Percentiles rank a stretch among this genome's conserved stretches.
Evolutionary conservation across 805 yeast species (phyloP).

Genomic region (Yamadazyma ubonensis): DNA sequence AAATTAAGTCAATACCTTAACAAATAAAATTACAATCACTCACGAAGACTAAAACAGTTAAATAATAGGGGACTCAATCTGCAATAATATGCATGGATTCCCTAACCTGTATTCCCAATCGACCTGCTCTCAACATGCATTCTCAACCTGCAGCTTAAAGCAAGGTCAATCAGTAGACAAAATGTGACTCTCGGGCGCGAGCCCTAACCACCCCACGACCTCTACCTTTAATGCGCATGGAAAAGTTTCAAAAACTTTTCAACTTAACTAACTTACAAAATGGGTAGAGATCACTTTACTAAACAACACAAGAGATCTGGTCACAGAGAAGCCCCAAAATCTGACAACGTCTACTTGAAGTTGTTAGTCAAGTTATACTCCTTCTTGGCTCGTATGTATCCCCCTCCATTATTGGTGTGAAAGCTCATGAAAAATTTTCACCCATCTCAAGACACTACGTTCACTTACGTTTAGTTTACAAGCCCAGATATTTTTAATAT

Average conservation of each 20-base stretch:
- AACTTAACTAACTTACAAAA: conserved; percentile 23
- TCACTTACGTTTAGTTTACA: too few species aligned
- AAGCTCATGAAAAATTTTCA: background rate
- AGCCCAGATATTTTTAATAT: too few species aligned
- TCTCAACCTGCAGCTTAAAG: too few species aligned
- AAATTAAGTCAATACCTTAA: too few species aligned
- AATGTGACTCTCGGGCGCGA: too few species aligned
- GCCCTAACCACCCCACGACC: background rate
- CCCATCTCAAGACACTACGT: background rate
- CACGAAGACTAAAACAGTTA: too few species aligned
- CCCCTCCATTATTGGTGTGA: background rate
- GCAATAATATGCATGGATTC: too few species aligned
- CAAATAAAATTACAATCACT: too few species aligned
- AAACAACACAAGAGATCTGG: conserved; percentile 95
- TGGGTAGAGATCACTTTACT: conserved; percentile 97
- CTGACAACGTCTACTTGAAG: conserved; percentile 98
- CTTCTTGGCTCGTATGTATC: conserved; percentile 97
- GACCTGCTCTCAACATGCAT: too few species aligned
- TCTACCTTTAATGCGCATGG: background rate
- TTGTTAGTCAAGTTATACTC: conserved; percentile 97
- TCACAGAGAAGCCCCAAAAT: conserved; percentile 99
- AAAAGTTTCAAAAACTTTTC: conserved; percentile 20
- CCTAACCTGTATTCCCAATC: too few species aligned
- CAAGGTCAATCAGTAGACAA: too few species aligned
- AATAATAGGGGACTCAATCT: too few species aligned